These are phyloP conservation scores for Cladosporium sp. DNA, from an alignment of 2,329 filamentous ascomycete genomes.

Conservation along the genomic window DNA sequence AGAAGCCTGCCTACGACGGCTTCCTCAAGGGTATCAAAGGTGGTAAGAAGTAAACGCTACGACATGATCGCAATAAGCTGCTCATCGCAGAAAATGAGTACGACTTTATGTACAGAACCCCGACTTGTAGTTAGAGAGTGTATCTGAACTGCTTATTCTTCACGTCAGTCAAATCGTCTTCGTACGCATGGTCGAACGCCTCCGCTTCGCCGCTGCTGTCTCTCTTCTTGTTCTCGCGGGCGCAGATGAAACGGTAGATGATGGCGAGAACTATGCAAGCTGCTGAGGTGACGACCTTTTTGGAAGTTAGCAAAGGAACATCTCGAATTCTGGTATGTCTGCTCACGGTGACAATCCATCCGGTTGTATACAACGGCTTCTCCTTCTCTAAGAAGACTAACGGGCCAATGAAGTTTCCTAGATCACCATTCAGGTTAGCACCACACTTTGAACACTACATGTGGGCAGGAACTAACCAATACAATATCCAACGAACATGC, in stretches of 20 bases:
- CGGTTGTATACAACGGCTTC: conserved; percentile 37
- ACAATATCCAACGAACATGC: conserved; percentile 51
- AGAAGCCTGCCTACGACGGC: conserved; percentile 44
- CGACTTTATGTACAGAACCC: neutral
- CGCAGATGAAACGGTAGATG: conserved; percentile 43
- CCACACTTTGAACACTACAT: too few species aligned
- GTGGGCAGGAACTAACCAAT: conserved; percentile 32
- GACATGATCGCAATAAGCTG: neutral
- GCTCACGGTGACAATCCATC: conserved; percentile 38
- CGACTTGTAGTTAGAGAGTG: conserved; percentile 5
- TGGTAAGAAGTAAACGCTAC: neutral
- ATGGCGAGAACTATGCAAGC: conserved; percentile 36
- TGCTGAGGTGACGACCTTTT: conserved; percentile 27
- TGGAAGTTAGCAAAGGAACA: too few species aligned
- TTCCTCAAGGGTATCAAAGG: conserved; percentile 18
- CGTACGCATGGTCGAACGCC: conserved; percentile 50
- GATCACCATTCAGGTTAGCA: conserved; percentile 8
- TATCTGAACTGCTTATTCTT: conserved; percentile 25
- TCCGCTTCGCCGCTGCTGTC: conserved; percentile 43
- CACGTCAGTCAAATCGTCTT: conserved; percentile 49
- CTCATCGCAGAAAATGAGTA: neutral
- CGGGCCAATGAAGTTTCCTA: conserved; percentile 44
- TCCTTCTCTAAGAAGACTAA: conserved; percentile 40
- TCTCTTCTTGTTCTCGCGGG: conserved; percentile 41
- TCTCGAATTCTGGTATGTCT: neutral